Base-by-base conservation (phyloP, 306 rosid genomes). In the Adenanthera pavonina region DNA sequence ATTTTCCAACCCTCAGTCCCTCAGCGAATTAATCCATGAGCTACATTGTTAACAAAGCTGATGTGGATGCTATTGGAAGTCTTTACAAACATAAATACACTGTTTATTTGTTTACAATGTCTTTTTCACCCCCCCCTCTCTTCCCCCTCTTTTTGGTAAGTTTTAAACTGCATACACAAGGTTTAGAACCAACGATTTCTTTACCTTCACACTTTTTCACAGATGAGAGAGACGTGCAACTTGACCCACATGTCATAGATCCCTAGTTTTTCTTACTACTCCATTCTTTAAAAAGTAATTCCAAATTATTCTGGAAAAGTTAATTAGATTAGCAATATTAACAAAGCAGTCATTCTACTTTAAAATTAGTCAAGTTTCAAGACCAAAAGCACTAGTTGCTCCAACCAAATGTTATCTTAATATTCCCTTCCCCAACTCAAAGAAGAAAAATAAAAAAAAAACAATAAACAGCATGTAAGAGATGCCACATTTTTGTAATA, bases 1-100 rank as follows among this genome's bases (percentile, higher is more conserved):
- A 68, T 74, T 8, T 46, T 70, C 44, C 59, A 80, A 61, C 60
- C 47, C 30, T 66, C 34, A 30, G 57, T 47, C 33, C 30, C 30
- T 25, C 30, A 25, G 30, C 30, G 30, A 76, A 62, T 59, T n/a
- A 85, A 43, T 53, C 48, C 46, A 60, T 36, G 56, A 41, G 5
- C 19, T 19, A 41, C 25, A 38, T 34, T 30, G 69, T 46, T 46
- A 53, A 74, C 25, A 69, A 47, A 1, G 74, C 6, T 19, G 52
- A 82, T 44, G 64, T 5, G 11, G 44, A 82, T 44, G 64, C 66
- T 35, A 61, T n/a, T 77, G 47, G 60, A 38, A 66, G 34, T 13
- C 51, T 72, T 17, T 66, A 57, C 35, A 67, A 69, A 46, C 14
- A 20, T 43, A 17, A 17, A 46, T 47, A 0, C 19, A 71, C 17